Conservation (phyloP, 805 yeast species). For the Yamadazyma ubonensis region DNA sequence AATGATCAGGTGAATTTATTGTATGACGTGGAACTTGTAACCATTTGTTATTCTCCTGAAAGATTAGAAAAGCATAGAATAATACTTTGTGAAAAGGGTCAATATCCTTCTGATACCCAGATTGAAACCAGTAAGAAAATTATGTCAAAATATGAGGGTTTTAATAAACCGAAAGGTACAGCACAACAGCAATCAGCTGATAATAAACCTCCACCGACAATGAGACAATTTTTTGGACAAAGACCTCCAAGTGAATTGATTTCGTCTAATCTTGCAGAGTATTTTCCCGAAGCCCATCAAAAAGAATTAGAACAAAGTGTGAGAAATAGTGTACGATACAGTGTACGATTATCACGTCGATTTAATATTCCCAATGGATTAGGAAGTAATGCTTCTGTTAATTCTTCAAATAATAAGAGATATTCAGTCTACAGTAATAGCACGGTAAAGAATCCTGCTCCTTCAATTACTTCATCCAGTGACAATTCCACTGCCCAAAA, state of each 20-base stretch:
- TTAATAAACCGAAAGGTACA: slow-evolving; percentile 22
- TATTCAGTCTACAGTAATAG: slow-evolving; percentile 15
- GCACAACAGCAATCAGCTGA: slow-evolving; percentile 26
- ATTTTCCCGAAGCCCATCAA: slow-evolving; percentile 81
- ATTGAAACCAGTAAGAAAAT: slow-evolving; percentile 54
- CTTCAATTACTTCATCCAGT: slow-evolving; percentile 23
- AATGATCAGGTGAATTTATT: slow-evolving; percentile 38
- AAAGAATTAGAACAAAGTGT: slow-evolving; percentile 74
- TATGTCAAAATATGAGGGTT: slow-evolving; percentile 29
- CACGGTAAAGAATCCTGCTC: slow-evolving; percentile 13
- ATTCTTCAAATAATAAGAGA: slow-evolving; percentile 10
- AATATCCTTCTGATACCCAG: slow-evolving; percentile 62
- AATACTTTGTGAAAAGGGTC: slow-evolving; percentile 63
- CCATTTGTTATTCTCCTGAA: slow-evolving; percentile 76
- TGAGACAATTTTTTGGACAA: slow-evolving; percentile 70
- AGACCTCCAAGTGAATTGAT: slow-evolving; percentile 93
- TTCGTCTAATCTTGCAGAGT: slow-evolving; percentile 83
- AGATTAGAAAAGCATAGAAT: slow-evolving; percentile 67
- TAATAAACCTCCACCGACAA: slow-evolving; percentile 15
- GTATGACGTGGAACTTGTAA: slow-evolving; percentile 76
- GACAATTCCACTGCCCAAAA: slow-evolving; percentile 11
- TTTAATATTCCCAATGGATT: slow-evolving; percentile 23
- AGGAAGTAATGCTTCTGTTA: slow-evolving; percentile 20
- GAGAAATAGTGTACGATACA: slow-evolving; percentile 78
- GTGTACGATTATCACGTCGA: slow-evolving; percentile 56